Evolutionary conservation across 1,139 yeast genomes (phyloP).

Genomic region (Pichia sorboxylosa): DNA sequence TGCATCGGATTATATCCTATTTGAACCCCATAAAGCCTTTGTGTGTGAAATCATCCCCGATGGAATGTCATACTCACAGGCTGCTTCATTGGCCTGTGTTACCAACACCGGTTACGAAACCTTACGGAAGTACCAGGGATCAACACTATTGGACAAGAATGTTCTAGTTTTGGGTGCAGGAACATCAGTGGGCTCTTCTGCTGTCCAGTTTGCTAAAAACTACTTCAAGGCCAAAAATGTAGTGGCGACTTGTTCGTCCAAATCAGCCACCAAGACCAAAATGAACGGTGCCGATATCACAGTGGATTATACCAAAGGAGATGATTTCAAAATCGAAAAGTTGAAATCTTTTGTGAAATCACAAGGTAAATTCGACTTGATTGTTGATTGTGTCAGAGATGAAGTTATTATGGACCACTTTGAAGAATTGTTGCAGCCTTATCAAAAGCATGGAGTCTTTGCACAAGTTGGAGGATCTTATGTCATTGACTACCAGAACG

Average conservation of each 20-base stretch:
- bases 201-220: slow-evolving; percentile 44
- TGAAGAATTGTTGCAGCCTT: slow-evolving; percentile 12
- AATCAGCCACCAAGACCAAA: slow-evolving; percentile 9
- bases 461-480: slow-evolving; percentile 26
- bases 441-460: slow-evolving; percentile 21
- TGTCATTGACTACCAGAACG: slow-evolving; percentile 15
- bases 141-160: slow-evolving; percentile 10
- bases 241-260: slow-evolving; percentile 33
- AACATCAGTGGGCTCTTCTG: slow-evolving; percentile 57
- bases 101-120: slow-evolving; percentile 24
- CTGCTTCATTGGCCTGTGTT: slow-evolving; percentile 47
- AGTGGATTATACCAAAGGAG: slow-evolving; percentile 20
- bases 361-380: slow-evolving; percentile 32
- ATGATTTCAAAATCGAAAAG: slow-evolving; percentile 23
- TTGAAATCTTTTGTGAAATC: slow-evolving; percentile 25
- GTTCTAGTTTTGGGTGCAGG: slow-evolving; percentile 64
- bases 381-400: slow-evolving; percentile 18
- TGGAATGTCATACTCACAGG: slow-evolving; percentile 37
- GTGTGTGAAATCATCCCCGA: slow-evolving; percentile 37
- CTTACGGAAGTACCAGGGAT: slow-evolving; percentile 15
- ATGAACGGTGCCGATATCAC: slow-evolving; percentile 14
- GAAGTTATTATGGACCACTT: slow-evolving; percentile 10
- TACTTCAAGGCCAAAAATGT: slow-evolving; percentile 31
- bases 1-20: slow-evolving; percentile 36
- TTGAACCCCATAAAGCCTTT: slow-evolving; percentile 27